Base-by-base conservation (phyloP, 768 basidiomycete species). In the Naematelia aurantialba region DNA sequence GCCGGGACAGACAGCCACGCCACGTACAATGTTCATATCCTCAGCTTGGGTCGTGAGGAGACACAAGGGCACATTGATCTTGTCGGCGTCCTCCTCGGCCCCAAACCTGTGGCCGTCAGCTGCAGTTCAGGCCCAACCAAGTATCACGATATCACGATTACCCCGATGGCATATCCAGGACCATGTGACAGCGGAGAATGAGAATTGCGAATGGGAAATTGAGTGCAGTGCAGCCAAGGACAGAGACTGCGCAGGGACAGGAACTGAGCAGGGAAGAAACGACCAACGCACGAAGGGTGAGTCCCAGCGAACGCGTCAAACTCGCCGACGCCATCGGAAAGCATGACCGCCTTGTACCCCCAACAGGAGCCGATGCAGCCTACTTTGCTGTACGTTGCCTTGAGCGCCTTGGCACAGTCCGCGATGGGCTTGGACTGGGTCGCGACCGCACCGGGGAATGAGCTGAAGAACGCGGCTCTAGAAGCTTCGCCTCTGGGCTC, bases 21-120 rank as follows among this genome's bases (percentile, higher is more conserved):
- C 2, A 68, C 79, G n/a, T 47, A 84, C 85, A 75, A 85, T 83
- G 2, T 81, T 80, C 14, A 78, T 66, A 11, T 84, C 80, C 67
- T 87, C 86, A 62, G 85, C 84, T 45, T 81, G 79, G 54, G 84
- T 84, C 22, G 82, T 79, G 69, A 84, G 85, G 14, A 86, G 78
- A 13, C 75, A 83, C 29, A 85, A 62, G 26, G 86, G 86, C 17
- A 84, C 78, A 13, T 79, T 75, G 45, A 86, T 70, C 45, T 81
- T 80, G 2, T 80, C 73, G 2, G 80, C 83, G 65, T 87, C 85
- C 2, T 78, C 78, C 17, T 76, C 30, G 24, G 63, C 68, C 19
- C 63, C 46, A 52, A 73, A 64, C 14, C 71, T 73, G n/a, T 5
- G 19, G 19, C 1, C 13, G 82, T 85, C 11, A 25, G 51, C 24